Conservation (phyloP, 2,329 filamentous ascomycete genomes). For the Phyllachora maydis region DNA sequence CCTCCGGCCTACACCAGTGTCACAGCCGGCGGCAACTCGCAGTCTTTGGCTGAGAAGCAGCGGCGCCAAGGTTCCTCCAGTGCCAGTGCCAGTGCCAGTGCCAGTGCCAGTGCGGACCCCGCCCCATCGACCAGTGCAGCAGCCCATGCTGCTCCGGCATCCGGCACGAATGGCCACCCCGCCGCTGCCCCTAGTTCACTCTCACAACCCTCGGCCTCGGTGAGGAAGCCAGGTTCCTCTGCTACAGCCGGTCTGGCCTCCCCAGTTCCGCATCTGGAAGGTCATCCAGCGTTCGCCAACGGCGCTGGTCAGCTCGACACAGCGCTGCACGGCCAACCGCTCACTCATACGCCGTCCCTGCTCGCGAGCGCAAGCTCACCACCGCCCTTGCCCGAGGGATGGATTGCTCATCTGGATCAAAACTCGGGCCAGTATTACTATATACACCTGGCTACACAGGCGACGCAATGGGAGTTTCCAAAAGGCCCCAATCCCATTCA, state of each 20-base stretch:
- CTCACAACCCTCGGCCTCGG: conserved; percentile 3
- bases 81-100: conserved; percentile 3
- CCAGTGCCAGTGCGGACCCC: too few species aligned
- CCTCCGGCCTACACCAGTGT: conserved; percentile 92
- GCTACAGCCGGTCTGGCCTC: conserved; percentile 9
- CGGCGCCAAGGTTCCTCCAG: conserved; percentile 15
- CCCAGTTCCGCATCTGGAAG: conserved; percentile 32
- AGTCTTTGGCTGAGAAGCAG: conserved; percentile 64
- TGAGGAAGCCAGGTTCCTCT: neutral
- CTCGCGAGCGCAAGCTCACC: conserved; percentile 52
- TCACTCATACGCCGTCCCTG: conserved; percentile 23
- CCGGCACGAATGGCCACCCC: neutral
- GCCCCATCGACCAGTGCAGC: conserved; percentile 6
- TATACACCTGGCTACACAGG: conserved; percentile 85
- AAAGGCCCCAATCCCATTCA: conserved; percentile 84
- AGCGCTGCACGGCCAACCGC: conserved; percentile 23
- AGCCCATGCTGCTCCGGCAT: conserved; percentile 1
- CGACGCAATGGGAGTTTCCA: conserved; percentile 97
- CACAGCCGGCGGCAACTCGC: conserved; percentile 24
- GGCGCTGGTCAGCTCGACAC: conserved; percentile 35
- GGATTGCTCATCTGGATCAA: conserved; percentile 91
- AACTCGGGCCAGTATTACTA: conserved; percentile 98
- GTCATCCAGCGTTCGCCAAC: conserved; percentile 83
- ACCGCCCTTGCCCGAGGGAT: conserved; percentile 85
- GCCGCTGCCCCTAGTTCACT: conserved; percentile 3